Conservation (phyloP, 768 basidiomycete genomes). For the Serendipita vermifera region DNA sequence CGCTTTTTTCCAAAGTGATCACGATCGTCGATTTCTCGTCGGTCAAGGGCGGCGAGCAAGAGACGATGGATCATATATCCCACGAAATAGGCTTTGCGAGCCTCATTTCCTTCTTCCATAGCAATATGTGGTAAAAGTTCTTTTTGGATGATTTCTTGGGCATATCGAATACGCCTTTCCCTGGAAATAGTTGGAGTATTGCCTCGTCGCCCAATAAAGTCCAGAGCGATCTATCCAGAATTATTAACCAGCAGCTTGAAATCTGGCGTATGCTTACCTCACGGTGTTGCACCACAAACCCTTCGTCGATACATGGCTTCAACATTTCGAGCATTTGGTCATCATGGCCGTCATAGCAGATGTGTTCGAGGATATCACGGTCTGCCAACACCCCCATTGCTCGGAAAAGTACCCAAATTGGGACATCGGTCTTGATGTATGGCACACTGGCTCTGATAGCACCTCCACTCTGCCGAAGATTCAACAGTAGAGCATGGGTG, state of each 20-base stretch:
- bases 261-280: conserved; percentile 42
- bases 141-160: conserved; percentile 95
- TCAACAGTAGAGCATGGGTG: conserved; percentile 15
- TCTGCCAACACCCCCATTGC: conserved; percentile 96
- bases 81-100: conserved; percentile 98
- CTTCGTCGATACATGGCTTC: conserved; percentile 96
- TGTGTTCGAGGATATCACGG: conserved; percentile 93
- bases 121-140: conserved; percentile 98
- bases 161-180: conserved; percentile 88
- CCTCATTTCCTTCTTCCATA: conserved; percentile 89
- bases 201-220: conserved; percentile 97
- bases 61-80: conserved; percentile 99
- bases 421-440: conserved; percentile 96
- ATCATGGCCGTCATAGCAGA: conserved; percentile 96
- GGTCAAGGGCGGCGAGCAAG: conserved; percentile 81
- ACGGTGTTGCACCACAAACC: conserved; percentile 94
- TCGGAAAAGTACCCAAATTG: conserved; percentile 97
- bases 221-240: conserved; percentile 50
- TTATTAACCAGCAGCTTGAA: no score
- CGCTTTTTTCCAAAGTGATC: conserved; percentile 99
- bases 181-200: conserved; percentile 84
- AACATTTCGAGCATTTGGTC: conserved; percentile 94
- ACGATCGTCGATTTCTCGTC: conserved; percentile 93
- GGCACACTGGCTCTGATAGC: conserved; percentile 96
- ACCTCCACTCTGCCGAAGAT: conserved; percentile 51